A percentile compares a stretch with the other conserved stretches of the same genome.
Conservation (phyloP, 495 filamentous ascomycete species). For the Aspergillus coremiiformis region DNA sequence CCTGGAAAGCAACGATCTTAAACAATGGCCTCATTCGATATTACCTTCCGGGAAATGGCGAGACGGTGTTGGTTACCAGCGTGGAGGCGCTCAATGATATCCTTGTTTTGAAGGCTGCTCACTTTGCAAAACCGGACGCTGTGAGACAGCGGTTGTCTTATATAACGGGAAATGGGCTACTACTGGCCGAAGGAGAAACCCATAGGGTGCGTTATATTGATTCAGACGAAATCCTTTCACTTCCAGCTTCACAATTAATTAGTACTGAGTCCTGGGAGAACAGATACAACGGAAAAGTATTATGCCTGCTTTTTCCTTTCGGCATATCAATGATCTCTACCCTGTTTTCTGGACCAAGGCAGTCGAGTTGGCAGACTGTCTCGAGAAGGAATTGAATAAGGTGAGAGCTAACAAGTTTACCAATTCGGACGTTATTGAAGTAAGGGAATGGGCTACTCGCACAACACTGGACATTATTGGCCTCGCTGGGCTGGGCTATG, state of each 20-base stretch:
- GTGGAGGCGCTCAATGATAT: constrained; percentile 18
- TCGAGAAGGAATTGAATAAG: too few species aligned
- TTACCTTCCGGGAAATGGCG: constrained; percentile 16
- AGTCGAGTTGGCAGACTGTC: too few species aligned
- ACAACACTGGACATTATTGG: constrained; percentile 75
- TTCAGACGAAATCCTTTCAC: too few species aligned
- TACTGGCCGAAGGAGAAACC: too few species aligned
- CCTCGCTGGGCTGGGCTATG: constrained; percentile 58
- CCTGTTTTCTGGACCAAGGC: constrained; percentile 61
- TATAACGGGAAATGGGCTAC: too few species aligned
- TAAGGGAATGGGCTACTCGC: constrained; percentile 40
- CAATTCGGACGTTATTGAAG: constrained; percentile 7
- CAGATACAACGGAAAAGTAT: constrained; percentile 52
- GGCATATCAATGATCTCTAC: constrained; percentile 65
- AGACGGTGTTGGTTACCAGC: constrained; percentile 17
- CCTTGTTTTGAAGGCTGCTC: constrained; percentile 14
- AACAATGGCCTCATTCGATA: constrained; percentile 27
- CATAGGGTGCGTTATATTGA: too few species aligned
- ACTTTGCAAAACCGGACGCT: constrained; percentile 21
- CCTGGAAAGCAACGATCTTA: constrained; percentile 4
- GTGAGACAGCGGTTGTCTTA: not conserved
- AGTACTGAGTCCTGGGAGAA: too few species aligned
- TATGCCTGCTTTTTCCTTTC: constrained; percentile 62
- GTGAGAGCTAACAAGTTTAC: too few species aligned
- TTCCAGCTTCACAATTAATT: too few species aligned